phyloP scores from a whole-genome alignment of 768 basidiomycete genomes.

The Mycena epipterygia region DNA sequence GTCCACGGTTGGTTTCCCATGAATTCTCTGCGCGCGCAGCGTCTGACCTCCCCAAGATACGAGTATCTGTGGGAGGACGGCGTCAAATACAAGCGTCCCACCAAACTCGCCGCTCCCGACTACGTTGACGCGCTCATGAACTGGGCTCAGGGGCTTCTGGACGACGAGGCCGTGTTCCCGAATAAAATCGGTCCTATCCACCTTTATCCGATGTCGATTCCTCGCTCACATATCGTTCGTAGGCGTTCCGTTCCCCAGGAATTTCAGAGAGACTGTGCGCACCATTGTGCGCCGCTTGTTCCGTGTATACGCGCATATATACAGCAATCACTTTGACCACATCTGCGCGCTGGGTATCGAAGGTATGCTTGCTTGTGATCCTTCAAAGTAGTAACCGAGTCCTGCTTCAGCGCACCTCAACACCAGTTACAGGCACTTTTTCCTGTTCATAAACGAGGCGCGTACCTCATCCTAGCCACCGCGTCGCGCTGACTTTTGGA shows the following conservation, averaged over 20 bases:
- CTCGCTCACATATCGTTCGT: slow-evolving; percentile 1
- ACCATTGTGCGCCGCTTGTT: slow-evolving; percentile 94
- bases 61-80: slow-evolving; percentile 98
- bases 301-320: slow-evolving; percentile 98
- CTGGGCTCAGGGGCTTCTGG: slow-evolving; percentile 94
- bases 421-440: slow-evolving; percentile 98
- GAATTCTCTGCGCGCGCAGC: slow-evolving; percentile 13
- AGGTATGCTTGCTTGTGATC: slow-evolving; percentile 64
- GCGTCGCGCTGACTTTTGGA: slow-evolving; percentile 28
- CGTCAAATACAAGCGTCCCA: slow-evolving; percentile 86
- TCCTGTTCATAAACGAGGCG: slow-evolving; percentile 96
- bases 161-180: slow-evolving; percentile 94
- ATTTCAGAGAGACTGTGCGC: slow-evolving; percentile 91
- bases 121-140: slow-evolving; percentile 99
- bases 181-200: slow-evolving; percentile 85
- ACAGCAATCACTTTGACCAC: slow-evolving; percentile 99
- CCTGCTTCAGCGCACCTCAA: slow-evolving; percentile 88
- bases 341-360: slow-evolving; percentile 98
- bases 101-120: slow-evolving; percentile 95
- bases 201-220: background rate
- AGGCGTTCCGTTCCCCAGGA: slow-evolving; percentile 94
- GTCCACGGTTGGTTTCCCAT: slow-evolving; percentile 76
- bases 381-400: background rate
- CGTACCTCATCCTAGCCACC: slow-evolving; percentile 33
- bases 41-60: slow-evolving; percentile 64